phyloP scores from a whole-genome alignment of 73 alveolate genomes.

The Chromera velia region DNA sequence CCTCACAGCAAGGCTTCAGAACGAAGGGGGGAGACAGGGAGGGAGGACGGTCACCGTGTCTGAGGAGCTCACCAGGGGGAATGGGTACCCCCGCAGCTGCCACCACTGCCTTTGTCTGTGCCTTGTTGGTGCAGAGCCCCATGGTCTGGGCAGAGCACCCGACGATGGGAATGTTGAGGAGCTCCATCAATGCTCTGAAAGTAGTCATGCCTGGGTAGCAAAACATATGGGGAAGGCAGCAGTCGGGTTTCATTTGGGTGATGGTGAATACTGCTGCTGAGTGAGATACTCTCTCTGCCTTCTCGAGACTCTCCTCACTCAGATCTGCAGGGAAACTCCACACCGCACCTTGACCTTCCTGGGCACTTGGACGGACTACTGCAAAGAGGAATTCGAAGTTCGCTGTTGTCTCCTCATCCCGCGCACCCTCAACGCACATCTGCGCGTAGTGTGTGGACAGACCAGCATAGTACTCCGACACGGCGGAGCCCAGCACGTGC shows the following conservation, averaged over 20 bases:
- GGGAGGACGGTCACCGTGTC: not conserved
- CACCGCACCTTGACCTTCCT: not conserved
- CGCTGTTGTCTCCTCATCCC: not conserved
- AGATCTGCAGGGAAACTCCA: not conserved
- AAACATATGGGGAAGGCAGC: not conserved
- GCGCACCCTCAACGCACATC: not conserved
- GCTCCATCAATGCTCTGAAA: not conserved
- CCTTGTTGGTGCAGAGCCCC: conserved; percentile 2
- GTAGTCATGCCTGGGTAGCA: too few relatives aligned
- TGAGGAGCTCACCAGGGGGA: not conserved
- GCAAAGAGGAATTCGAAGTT: not conserved
- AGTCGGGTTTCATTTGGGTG: not conserved
- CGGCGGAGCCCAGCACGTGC: not conserved
- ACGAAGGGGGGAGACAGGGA: not conserved
- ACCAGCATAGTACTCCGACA: not conserved
- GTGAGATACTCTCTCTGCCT: not conserved
- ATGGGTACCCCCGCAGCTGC: not conserved
- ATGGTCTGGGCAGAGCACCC: not conserved
- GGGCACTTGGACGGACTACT: not conserved
- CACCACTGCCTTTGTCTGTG: not conserved
- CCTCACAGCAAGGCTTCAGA: not conserved
- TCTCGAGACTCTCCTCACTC: too few relatives aligned
- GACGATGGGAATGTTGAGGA: not conserved
- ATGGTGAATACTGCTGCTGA: not conserved
- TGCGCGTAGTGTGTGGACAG: not conserved